Base-by-base conservation (phyloP, 2,329 filamentous ascomycete species). In the Colletotrichum karsti region DNA sequence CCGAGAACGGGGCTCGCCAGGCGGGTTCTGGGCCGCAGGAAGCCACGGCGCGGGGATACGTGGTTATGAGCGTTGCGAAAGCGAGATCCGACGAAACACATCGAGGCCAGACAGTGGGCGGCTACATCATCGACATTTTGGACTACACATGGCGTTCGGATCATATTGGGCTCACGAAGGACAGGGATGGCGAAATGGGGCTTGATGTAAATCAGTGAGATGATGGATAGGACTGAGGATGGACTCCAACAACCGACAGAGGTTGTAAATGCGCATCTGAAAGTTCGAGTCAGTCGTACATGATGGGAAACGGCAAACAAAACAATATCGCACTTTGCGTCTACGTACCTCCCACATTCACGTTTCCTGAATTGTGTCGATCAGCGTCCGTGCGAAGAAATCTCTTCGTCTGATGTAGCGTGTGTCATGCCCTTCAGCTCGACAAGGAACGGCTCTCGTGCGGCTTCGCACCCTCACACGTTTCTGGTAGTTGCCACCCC, bases 361-460 rank as follows among this genome's bases (percentile, higher is more conserved):
- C n/a, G 46, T 55, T 55, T 63, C 59, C 12, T 5, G 6, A 1
- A 9, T 8, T 15, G 39, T 37, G 39, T 4, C 13, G 42, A 50
- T 56, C 9, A n/a, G 2, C 33, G 18, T 44, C 57, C 39, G 50
- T 56, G 35, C 57, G 50, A 18, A n/a, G n/a, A n/a, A n/a, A n/a
- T 3, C 2, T 20, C 2, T 5, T 20, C 63, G 33, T 63, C 63
- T 7, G 33, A 67, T 1, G 8, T 51, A 0, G 26, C 5, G 13
- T 63, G 50, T 57, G 63, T 57, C 58, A 67, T n/a, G 22, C 13
- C 13, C 22, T 41, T 62, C 63, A 67, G 63, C 63, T 67, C 26
- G 63, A 51, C 58, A 67, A 2, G 63, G 63, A 57, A 33, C 30
- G n/a, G 28, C 24, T 50, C 9, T 4, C n/a, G 26, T 42, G 39